Base-by-base conservation (phyloP, 768 basidiomycete genomes). In the Lactarius hengduanensis region DNA sequence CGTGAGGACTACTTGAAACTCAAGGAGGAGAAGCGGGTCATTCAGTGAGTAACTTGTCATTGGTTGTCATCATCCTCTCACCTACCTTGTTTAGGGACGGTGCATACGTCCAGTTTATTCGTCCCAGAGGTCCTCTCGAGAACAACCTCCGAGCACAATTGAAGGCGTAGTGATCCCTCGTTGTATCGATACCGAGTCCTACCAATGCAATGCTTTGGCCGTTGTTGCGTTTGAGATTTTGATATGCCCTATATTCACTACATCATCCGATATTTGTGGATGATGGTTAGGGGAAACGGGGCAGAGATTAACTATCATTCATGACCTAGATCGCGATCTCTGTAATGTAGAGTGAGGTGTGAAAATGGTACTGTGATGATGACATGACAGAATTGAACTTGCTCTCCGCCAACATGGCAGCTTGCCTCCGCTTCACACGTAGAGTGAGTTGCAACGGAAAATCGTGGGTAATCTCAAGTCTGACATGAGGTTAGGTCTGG, bases 31-130 rank as follows among this genome's bases (percentile, higher is more conserved):
- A 94, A 94, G 84, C 85, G 86, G 77, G 92, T 96, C 72, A 76
- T 95, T 73, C 90, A 90, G 92, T 93, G 72, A 68, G 91, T 20
- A 2, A 50, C 38, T 30, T 36, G 61, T 56, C 2, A 67, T 61
- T 22, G 28, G 10, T 34, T 43, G 6, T 20, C 13, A 26, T 59
- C 16, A 18, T 16, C 9, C 36, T 57, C 69, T 76, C 30, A 71
- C 20, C 4, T 55, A n/a, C 26, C 13, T 54, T 32, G 56, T 69
- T 11, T 73, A 91, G 90, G 84, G 95, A 96, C 80, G 96, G 96
- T 70, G 92, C 94, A 11, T 97, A 97, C 77, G 90, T 97, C 59
- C 89, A 96, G 79, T 96, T 90, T 81, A 94, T 97, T 79, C 85
- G 89, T 71, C 89, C 91, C 66, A 91, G 88, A 82, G 95, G 95